Conservation (phyloP, 257 asterid species). For the Eucommia ulmoides region DNA sequence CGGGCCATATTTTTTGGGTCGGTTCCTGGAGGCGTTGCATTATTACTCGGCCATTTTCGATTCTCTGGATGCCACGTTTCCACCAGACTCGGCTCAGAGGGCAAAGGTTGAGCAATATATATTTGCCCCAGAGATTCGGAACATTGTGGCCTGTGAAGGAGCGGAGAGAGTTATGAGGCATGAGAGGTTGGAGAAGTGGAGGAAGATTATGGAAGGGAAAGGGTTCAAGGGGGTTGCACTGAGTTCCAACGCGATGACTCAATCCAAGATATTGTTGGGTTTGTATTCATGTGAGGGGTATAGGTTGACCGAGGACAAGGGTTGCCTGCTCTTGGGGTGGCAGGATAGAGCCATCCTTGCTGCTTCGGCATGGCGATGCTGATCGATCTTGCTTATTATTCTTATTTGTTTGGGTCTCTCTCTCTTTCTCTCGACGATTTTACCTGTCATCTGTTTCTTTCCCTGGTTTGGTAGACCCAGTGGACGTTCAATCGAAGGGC, state of each 20-base stretch:
- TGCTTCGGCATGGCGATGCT: conserved; percentile 87
- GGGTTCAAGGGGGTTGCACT: conserved; percentile 59
- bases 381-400: too few species aligned
- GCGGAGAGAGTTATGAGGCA: conserved; percentile 49
- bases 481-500: too few species aligned
- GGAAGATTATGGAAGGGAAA: conserved; percentile 71
- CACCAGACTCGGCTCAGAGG: conserved; percentile 66
- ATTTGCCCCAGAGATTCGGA: conserved; percentile 66
- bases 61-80: conserved; percentile 75
- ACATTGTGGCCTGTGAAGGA: conserved; percentile 68
- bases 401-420: too few species aligned
- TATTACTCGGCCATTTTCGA: conserved; percentile 72
- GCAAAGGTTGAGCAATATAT: conserved; percentile 71
- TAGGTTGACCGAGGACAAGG: conserved; percentile 64
- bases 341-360: conserved; percentile 73
- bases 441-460: too few species aligned
- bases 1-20: conserved; percentile 76
- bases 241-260: conserved; percentile 67
- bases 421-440: too few species aligned
- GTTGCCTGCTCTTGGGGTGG: conserved; percentile 82
- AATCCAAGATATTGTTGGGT: conserved; percentile 65
- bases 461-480: too few species aligned
- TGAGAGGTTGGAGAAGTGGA: conserved; percentile 75
- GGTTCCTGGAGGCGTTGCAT: conserved; percentile 72
- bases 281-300: conserved; percentile 77